Evolutionary conservation across 768 basidiomycete genomes (phyloP).

Genomic region (Symmetrospora coprosmae): DNA sequence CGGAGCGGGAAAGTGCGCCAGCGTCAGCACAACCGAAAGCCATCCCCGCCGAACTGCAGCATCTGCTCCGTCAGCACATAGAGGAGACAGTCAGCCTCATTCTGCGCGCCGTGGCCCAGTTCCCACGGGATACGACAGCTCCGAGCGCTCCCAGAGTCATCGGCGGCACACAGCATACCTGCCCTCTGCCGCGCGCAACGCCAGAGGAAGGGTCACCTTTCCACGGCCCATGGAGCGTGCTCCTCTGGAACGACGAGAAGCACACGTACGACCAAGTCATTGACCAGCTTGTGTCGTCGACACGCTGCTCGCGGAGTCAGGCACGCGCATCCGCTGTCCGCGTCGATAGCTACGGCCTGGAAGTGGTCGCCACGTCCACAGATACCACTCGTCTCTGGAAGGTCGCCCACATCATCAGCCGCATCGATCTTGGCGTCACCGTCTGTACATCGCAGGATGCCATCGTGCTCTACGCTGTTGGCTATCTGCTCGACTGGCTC

Average conservation of each 20-base stretch:
- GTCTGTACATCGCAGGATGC: slow-evolving; percentile 84
- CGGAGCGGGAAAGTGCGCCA: too few relatives aligned
- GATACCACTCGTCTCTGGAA: slow-evolving; percentile 50
- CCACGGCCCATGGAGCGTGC: slow-evolving; percentile 46
- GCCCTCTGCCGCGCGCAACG: slow-evolving; percentile 65
- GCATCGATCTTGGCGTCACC: slow-evolving; percentile 83
- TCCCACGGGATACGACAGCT: not conserved
- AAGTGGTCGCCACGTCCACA: slow-evolving; percentile 40
- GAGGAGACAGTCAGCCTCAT: slow-evolving; percentile 35
- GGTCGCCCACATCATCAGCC: slow-evolving; percentile 60
- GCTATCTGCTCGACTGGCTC: slow-evolving; percentile 15
- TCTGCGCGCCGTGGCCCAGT: not conserved
- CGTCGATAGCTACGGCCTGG: slow-evolving; percentile 50
- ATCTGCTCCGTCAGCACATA: slow-evolving; percentile 44
- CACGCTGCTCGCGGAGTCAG: slow-evolving; percentile 46
- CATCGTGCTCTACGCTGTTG: slow-evolving; percentile 41
- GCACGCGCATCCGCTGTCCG: slow-evolving; percentile 47
- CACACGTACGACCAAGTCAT: slow-evolving; percentile 83
- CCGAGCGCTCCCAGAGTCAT: slow-evolving; percentile 57
- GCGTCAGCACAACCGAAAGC: not conserved
- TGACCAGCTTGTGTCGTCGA: slow-evolving; percentile 50
- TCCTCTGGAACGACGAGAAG: slow-evolving; percentile 95
- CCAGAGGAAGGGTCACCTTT: slow-evolving; percentile 50
- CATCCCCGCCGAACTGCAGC: slow-evolving; percentile 4
- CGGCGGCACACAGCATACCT: slow-evolving; percentile 68